Conservation (phyloP, 2,329 filamentous ascomycete genomes). For the Exophiala sideris region DNA sequence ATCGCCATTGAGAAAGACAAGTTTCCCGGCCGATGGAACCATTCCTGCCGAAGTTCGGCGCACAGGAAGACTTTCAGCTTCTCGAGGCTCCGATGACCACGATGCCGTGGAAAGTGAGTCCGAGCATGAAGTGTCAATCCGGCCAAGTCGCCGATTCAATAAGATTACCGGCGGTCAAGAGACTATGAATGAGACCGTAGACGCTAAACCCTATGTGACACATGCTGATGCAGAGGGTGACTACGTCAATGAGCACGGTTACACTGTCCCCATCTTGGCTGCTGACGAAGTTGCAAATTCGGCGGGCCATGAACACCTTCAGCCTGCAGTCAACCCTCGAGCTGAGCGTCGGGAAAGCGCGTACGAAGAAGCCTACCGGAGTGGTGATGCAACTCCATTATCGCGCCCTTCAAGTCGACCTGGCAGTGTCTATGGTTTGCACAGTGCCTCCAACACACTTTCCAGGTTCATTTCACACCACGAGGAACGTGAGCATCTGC, state of each 20-base stretch:
- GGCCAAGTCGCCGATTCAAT: conserved; percentile 47
- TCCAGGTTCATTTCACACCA: conserved; percentile 54
- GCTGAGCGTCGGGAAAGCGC: conserved; percentile 61
- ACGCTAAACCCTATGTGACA: conserved; percentile 46
- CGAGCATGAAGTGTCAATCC: conserved; percentile 71
- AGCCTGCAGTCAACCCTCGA: conserved; percentile 77
- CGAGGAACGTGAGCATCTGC: conserved; percentile 50
- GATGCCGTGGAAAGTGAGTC: conserved; percentile 44
- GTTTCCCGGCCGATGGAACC: conserved; percentile 41
- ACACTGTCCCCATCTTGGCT: conserved; percentile 78
- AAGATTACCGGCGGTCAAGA: conserved; percentile 42
- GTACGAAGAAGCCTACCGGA: conserved; percentile 53
- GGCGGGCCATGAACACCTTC: conserved; percentile 63
- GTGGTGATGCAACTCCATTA: conserved; percentile 51
- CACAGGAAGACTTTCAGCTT: conserved; percentile 21
- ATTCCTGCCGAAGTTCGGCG: conserved; percentile 27
- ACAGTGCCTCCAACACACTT: conserved; percentile 37
- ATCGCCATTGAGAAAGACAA: conserved; percentile 52
- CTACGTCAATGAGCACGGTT: conserved; percentile 58
- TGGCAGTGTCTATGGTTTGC: conserved; percentile 59
- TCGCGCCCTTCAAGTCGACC: conserved; percentile 61
- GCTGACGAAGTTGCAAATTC: conserved; percentile 81
- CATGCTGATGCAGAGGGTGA: conserved; percentile 47
- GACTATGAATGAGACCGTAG: conserved; percentile 42
- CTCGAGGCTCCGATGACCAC: conserved; percentile 22